phyloP scores from a whole-genome alignment of 495 filamentous ascomycete species.

The Polyplosphaeria fusca region DNA sequence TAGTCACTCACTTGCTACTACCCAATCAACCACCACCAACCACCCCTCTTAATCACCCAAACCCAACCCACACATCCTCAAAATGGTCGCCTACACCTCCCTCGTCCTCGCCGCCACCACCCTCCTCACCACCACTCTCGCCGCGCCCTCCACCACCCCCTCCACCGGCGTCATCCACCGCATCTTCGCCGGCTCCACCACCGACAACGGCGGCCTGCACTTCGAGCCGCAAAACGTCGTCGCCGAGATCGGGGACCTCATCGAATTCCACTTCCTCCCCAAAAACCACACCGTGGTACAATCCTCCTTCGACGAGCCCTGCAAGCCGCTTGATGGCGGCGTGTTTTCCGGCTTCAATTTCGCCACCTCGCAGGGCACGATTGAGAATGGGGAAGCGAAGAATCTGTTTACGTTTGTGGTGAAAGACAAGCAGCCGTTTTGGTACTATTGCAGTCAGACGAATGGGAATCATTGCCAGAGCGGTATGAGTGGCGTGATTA shows the following conservation, averaged over 20 bases:
- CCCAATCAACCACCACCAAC: not conserved
- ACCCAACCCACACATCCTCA: constrained; percentile 5
- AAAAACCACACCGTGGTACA: constrained; percentile 34
- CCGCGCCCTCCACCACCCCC: constrained; percentile 9
- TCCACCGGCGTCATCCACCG: constrained; percentile 23
- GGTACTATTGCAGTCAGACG: constrained; percentile 34
- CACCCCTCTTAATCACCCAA: constrained; percentile 2
- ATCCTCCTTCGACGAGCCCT: constrained; percentile 32
- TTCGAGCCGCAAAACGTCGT: constrained; percentile 34
- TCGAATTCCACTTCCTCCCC: constrained; percentile 35
- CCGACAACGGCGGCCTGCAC: constrained; percentile 27
- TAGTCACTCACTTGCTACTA: constrained; percentile 6
- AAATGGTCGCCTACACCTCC: constrained; percentile 29
- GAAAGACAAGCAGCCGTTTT: constrained; percentile 24
- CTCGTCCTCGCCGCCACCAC: constrained; percentile 9
- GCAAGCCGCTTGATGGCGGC: constrained; percentile 26
- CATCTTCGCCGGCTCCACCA: constrained; percentile 27
- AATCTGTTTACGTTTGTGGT: constrained; percentile 29
- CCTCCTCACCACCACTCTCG: constrained; percentile 6
- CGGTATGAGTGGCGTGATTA: constrained; percentile 33
- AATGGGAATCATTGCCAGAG: constrained; percentile 31
- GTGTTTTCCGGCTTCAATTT: constrained; percentile 33
- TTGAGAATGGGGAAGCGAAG: too few species aligned
- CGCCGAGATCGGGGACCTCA: constrained; percentile 29
- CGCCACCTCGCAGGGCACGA: constrained; percentile 11